Percentiles rank a stretch among this genome's conserved stretches.
Evolutionary conservation across 2,329 filamentous ascomycete genomes (phyloP).

Genomic region (Camptophora hylomeconis): DNA sequence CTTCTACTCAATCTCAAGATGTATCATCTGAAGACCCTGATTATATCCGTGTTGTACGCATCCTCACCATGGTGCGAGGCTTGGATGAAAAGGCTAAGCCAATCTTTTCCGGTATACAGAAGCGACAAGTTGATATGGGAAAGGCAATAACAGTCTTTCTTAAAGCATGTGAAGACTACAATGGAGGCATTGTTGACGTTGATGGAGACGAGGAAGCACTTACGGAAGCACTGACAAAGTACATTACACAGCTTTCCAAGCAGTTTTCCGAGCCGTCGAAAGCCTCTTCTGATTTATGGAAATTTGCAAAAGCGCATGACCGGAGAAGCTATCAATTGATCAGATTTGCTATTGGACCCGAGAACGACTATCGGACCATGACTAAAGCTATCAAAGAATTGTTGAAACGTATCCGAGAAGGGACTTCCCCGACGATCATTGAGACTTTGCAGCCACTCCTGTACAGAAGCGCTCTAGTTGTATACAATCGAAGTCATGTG

Average conservation of each 20-base stretch:
- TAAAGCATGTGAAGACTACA: slow-evolving; percentile 75
- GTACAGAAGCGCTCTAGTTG: slow-evolving; percentile 68
- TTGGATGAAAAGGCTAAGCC: slow-evolving; percentile 67
- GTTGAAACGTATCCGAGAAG: slow-evolving; percentile 62
- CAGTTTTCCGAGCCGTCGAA: slow-evolving; percentile 64
- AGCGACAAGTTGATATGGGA: slow-evolving; percentile 61
- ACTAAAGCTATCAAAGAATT: slow-evolving; percentile 83
- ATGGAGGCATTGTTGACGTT: slow-evolving; percentile 69
- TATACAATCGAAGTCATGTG: slow-evolving; percentile 91
- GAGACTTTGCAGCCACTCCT: slow-evolving; percentile 73
- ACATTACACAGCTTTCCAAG: slow-evolving; percentile 59
- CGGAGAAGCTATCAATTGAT: slow-evolving; percentile 81
- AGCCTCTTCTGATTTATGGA: slow-evolving; percentile 66
- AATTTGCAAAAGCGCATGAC: slow-evolving; percentile 84
- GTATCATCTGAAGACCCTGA: slow-evolving; percentile 31
- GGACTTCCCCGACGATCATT: slow-evolving; percentile 42
- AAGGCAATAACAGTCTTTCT: slow-evolving; percentile 65
- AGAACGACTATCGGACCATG: slow-evolving; percentile 86
- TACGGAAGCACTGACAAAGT: slow-evolving; percentile 57
- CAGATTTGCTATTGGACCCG: slow-evolving; percentile 68
- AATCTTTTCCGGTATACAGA: slow-evolving; percentile 79
- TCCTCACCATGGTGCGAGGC: slow-evolving; percentile 67
- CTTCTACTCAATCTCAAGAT: slow-evolving; percentile 38
- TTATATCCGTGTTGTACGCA: slow-evolving; percentile 68
- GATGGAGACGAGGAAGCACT: slow-evolving; percentile 51